Conservation (phyloP, 805 yeast species). For the Ogataea degrootiae region DNA sequence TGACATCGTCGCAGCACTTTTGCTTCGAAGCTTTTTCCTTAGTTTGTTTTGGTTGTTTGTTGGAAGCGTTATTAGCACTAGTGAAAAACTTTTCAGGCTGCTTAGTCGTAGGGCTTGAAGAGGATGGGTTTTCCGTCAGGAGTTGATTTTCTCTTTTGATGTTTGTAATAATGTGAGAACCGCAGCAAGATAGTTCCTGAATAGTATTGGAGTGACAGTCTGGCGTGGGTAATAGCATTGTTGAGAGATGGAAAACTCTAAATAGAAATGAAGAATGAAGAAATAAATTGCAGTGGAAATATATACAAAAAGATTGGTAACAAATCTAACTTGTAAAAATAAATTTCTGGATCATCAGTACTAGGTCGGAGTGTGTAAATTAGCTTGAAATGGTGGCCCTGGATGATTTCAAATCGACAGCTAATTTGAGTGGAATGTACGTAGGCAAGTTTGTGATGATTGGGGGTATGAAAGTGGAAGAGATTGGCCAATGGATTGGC, state of each 20-base stretch:
- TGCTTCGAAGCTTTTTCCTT: not conserved
- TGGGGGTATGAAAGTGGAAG: no score
- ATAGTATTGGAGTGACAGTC: not conserved
- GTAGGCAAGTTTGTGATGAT: no score
- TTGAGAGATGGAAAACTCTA: not conserved
- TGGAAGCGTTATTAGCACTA: not conserved
- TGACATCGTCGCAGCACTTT: conserved; percentile 6
- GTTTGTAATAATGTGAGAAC: not conserved
- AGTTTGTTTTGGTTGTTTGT: not conserved
- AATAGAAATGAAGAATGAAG: not conserved
- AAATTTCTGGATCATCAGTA: no score
- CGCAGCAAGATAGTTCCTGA: not conserved
- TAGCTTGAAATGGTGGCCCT: no score
- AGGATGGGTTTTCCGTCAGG: not conserved
- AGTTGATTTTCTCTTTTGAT: not conserved
- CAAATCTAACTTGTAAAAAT: no score
- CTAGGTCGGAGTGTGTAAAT: no score
- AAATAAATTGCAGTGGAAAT: not conserved
- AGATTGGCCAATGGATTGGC: no score
- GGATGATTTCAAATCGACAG: no score
- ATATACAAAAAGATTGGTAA: no score
- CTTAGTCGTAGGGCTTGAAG: not conserved
- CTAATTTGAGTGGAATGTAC: no score
- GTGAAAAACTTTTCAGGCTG: not conserved
- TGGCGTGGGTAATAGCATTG: not conserved